A percentile compares a stretch with the other conserved stretches of the same genome.
Conservation (phyloP, 495 filamentous ascomycete genomes). For the Xylona heveae region DNA sequence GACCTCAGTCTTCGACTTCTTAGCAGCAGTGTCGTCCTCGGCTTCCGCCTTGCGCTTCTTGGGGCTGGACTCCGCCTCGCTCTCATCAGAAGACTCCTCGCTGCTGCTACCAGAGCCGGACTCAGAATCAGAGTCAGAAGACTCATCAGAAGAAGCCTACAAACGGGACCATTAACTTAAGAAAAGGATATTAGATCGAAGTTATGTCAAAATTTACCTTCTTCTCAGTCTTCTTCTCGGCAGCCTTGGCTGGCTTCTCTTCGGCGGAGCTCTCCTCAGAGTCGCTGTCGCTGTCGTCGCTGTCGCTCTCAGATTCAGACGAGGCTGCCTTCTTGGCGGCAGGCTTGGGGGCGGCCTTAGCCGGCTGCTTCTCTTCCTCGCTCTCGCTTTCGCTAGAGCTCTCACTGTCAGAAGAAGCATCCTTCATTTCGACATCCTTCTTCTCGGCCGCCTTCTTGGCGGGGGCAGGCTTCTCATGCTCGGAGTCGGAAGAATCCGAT, state of each 20-base stretch:
- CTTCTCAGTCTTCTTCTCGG: constrained; percentile 5
- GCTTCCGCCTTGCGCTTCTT: constrained; percentile 88
- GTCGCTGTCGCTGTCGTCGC: constrained; percentile 21
- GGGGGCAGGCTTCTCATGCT: constrained; percentile 12
- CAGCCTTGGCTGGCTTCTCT: constrained; percentile 9
- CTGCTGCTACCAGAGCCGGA: constrained; percentile 2
- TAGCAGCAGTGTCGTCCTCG: constrained; percentile 36
- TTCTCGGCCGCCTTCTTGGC: constrained; percentile 13
- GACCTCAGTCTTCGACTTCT: constrained; percentile 68
- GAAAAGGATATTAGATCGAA: constrained; percentile 7
- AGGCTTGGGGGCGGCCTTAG: not conserved
- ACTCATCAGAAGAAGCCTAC: constrained; percentile 13
- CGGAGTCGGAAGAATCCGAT: constrained; percentile 15
- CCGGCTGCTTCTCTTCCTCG: too few species aligned
- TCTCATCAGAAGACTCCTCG: constrained; percentile 27
- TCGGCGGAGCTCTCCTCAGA: constrained; percentile 6
- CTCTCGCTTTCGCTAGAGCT: constrained; percentile 9
- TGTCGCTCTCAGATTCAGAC: constrained; percentile 25
- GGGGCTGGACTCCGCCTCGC: constrained; percentile 21
- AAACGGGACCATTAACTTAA: not conserved
- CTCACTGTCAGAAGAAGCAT: constrained; percentile 16
- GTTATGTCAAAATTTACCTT: constrained; percentile 19
- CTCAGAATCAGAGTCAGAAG: constrained; percentile 15
- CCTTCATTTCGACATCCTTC: constrained; percentile 10
- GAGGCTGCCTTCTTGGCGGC: not conserved